Conservation (phyloP, 2,329 filamentous ascomycete genomes). For the Diaporthe citri region DNA sequence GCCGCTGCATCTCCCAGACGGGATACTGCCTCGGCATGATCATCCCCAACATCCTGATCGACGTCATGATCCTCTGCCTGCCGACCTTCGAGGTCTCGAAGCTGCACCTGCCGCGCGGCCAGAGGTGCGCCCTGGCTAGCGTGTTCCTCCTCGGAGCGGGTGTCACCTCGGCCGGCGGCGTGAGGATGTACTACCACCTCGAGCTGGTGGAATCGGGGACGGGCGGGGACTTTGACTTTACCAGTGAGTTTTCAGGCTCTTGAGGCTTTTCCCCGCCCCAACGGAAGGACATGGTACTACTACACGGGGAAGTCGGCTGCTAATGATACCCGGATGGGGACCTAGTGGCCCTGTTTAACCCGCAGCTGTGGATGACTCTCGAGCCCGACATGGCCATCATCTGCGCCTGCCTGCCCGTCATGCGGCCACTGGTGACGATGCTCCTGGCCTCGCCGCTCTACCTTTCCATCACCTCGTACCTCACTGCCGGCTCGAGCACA, state of each 20-base stretch:
- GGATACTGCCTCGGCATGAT: slow-evolving; percentile 9
- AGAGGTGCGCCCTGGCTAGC: slow-evolving; percentile 11
- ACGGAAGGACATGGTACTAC: too few relatives aligned
- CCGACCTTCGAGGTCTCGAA: slow-evolving; percentile 25
- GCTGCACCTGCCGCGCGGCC: slow-evolving; percentile 10
- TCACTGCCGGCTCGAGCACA: neutral
- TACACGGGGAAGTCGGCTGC: neutral
- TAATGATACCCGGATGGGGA: neutral
- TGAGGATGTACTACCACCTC: slow-evolving; percentile 28
- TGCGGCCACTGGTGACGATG: slow-evolving; percentile 13
- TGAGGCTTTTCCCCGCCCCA: neutral
- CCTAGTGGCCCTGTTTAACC: neutral
- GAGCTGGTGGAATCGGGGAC: neutral
- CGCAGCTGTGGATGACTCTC: slow-evolving; percentile 18
- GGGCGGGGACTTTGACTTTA: neutral
- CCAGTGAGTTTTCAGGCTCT: neutral
- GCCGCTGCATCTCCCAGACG: neutral
- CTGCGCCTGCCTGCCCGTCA: slow-evolving; percentile 21
- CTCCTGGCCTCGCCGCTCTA: neutral
- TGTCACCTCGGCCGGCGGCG: neutral
- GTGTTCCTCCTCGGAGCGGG: slow-evolving; percentile 24
- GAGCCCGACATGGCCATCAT: slow-evolving; percentile 27
- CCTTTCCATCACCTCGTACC: slow-evolving; percentile 2
- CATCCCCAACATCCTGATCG: slow-evolving; percentile 25
- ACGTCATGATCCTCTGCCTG: slow-evolving; percentile 28